phyloP scores from a whole-genome alignment of 2,329 filamentous ascomycete genomes.

The Fusarium incarnatum region DNA sequence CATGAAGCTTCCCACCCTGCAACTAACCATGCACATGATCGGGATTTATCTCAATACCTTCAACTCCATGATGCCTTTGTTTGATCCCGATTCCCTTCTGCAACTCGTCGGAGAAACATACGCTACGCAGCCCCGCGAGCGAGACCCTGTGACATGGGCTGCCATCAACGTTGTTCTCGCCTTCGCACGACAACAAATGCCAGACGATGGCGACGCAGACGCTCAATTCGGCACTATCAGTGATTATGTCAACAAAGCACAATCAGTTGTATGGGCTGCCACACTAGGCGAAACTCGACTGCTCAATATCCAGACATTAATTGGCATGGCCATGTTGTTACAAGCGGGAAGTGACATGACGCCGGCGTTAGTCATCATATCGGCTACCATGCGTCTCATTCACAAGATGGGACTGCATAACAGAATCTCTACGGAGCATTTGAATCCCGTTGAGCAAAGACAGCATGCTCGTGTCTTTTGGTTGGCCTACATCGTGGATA shows the following conservation, averaged over 20 bases:
- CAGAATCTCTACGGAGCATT: background rate
- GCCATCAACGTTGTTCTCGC: slow-evolving; percentile 17
- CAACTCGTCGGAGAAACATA: slow-evolving; percentile 5
- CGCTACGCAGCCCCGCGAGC: background rate
- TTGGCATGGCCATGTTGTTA: slow-evolving; percentile 16
- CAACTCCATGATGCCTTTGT: slow-evolving; percentile 1
- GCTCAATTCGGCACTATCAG: background rate
- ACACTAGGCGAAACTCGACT: slow-evolving; percentile 2
- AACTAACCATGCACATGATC: slow-evolving; percentile 13
- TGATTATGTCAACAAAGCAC: background rate
- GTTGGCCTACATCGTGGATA: slow-evolving; percentile 13
- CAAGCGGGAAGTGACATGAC: background rate
- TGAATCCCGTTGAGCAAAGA: background rate
- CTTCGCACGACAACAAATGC: slow-evolving; percentile 8
- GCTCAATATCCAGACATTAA: slow-evolving; percentile 10
- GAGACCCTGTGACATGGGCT: slow-evolving; percentile 1
- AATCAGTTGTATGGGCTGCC: slow-evolving; percentile 1
- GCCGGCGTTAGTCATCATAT: background rate
- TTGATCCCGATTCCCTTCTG: slow-evolving; percentile 4
- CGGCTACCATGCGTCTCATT: slow-evolving; percentile 5
- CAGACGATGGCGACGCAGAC: background rate
- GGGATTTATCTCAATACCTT: slow-evolving; percentile 2
- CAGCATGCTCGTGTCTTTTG: slow-evolving; percentile 13
- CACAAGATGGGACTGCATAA: slow-evolving; percentile 12
- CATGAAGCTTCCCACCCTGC: background rate